Conservation (phyloP, 108 stramenopile species). For the Bacterosira constricta region DNA sequence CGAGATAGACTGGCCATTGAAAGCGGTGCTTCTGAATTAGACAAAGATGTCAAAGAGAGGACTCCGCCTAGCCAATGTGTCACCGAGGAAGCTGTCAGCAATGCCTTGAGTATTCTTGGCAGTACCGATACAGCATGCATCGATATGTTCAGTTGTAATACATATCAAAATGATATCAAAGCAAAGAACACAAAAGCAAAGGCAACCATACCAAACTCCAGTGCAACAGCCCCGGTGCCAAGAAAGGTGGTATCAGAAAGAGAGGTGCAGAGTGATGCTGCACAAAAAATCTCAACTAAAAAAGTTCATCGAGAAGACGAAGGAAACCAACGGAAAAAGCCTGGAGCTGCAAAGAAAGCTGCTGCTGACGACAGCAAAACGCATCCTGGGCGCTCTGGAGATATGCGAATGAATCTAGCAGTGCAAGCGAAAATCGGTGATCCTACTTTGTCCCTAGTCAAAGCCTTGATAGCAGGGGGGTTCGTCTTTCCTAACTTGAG, state of each 20-base stretch:
- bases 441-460: conserved; percentile 13
- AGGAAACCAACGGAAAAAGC: no score
- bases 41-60: no score
- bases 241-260: neutral
- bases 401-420: conserved; percentile 31
- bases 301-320: no score
- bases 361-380: neutral
- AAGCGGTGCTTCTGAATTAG: neutral
- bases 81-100: no score
- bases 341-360: neutral
- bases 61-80: no score
- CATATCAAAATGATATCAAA: no score
- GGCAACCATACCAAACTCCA: no score
- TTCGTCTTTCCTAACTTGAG: conserved; percentile 21
- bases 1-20: conserved; percentile 1
- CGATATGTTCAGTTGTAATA: no score
- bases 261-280: neutral
- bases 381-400: conserved; percentile 18
- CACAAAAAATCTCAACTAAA: neutral
- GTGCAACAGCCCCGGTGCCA: no score
- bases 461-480: conserved; percentile 19
- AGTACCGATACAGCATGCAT: no score
- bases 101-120: no score
- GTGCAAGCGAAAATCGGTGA: conserved; percentile 18
- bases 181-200: no score